Base-by-base conservation (phyloP, 192 early-diverging fungal species). In the Pilobolus umbonatus region DNA sequence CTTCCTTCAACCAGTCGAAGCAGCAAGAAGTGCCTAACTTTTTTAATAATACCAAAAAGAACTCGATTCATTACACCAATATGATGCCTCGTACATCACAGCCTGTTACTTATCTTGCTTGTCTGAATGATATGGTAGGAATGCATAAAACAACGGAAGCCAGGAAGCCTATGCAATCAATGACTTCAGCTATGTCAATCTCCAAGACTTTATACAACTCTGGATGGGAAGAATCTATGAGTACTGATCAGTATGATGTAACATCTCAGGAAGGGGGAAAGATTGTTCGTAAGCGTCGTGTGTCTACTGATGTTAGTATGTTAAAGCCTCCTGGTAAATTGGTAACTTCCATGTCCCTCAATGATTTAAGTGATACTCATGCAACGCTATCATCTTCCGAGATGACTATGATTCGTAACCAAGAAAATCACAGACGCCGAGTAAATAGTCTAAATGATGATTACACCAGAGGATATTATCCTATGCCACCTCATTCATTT, bases 81-180 rank as follows among this genome's bases (percentile, higher is more conserved):
- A 74, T 66, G 58, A 61, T 77, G 19, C 74, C 72, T 17, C 71
- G 73, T n/a, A 48, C 61, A 0, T 49, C 64, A 5, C 56, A 55
- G n/a, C 69, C 72, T 12, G 75, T 75, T n/a, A 77, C 77, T 14
- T 90, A 88, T 38, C 56, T 89, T 26, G 84, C 88, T 7, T 91
- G 89, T 61, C 65, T 88, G 44, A 81, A 83, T 34, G 89, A 91
- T 65, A 79, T 88, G 53, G 89, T 91, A 6, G 87, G 85, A 12
- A 82, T 88, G 80, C 84, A 88, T 40, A 67, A 72, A 8, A 72
- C 79, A 12, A 73, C 73, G 8, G 83, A 81, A 24, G 69, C 71
- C 8, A 73, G 80, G 48, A 69, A 77, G 39, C 77, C 75, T 2
- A 60, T 78, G 25, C 1, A 40, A 19, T 34, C 55, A 28, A 0